Evolutionary conservation across 2,329 filamentous ascomycete species (phyloP).

Genomic region (Aspergillus tamarii): DNA sequence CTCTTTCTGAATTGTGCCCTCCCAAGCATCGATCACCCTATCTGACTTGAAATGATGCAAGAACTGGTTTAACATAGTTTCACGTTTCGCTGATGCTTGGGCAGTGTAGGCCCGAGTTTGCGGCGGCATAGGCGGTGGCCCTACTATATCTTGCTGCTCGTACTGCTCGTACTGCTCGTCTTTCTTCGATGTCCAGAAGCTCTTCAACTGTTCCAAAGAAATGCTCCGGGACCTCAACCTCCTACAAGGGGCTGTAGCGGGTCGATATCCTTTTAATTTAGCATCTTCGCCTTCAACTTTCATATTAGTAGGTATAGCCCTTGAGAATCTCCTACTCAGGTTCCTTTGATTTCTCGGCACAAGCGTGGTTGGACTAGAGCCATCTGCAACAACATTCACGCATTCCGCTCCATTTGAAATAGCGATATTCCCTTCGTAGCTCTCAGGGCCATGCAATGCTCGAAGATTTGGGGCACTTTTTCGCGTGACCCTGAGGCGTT

Average conservation of each 20-base stretch:
- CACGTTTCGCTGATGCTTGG: slow-evolving; percentile 17
- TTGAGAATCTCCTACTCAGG: slow-evolving; percentile 30
- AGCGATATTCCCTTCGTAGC: slow-evolving; percentile 16
- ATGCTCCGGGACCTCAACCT: slow-evolving; percentile 28
- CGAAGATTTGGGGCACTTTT: slow-evolving; percentile 24
- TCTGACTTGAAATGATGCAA: slow-evolving; percentile 39
- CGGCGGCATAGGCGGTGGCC: slow-evolving; percentile 15
- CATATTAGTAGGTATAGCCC: slow-evolving; percentile 22
- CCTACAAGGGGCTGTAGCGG: slow-evolving; percentile 31
- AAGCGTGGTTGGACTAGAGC: slow-evolving; percentile 14
- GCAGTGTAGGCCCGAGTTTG: slow-evolving; percentile 13
- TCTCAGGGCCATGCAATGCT: slow-evolving; percentile 17
- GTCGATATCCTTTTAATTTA: slow-evolving; percentile 20
- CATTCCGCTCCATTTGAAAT: slow-evolving; percentile 26
- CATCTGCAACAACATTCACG: slow-evolving; percentile 24
- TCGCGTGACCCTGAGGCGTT: slow-evolving; percentile 14
- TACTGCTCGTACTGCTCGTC: slow-evolving; percentile 22
- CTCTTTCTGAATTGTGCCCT: slow-evolving; percentile 28
- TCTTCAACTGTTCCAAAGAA: slow-evolving; percentile 32
- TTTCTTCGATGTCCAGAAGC: slow-evolving; percentile 22
- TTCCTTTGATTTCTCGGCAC: slow-evolving; percentile 22
- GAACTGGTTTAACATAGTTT: slow-evolving; percentile 38
- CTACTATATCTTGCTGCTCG: slow-evolving; percentile 7
- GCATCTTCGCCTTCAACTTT: slow-evolving; percentile 22
- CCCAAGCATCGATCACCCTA: slow-evolving; percentile 37